Evolutionary conservation across 306 rosid genomes (phyloP).

Genomic region (Inga leiocalycina): DNA sequence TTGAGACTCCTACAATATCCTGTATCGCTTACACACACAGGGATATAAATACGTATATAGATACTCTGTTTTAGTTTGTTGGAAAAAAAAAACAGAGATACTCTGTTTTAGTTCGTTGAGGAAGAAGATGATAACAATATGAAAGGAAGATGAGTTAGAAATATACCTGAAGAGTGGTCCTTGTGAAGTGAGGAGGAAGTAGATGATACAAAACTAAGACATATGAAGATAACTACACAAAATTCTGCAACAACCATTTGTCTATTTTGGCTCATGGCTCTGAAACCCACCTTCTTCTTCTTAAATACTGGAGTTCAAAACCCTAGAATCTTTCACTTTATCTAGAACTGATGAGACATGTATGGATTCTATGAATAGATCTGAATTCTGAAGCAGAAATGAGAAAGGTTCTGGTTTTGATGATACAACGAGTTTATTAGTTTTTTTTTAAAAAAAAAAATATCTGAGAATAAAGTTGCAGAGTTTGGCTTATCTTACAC

Average conservation of each 20-base stretch:
- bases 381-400: neutral
- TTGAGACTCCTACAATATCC: neutral
- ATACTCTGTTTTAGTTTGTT: neutral
- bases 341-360: neutral
- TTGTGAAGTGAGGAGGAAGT: slow-evolving; percentile 26
- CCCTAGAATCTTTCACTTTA: neutral
- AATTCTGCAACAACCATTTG: slow-evolving; percentile 33
- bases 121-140: neutral
- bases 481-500: neutral
- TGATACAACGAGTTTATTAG: neutral
- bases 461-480: neutral
- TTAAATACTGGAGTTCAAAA: neutral
- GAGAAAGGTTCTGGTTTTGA: neutral
- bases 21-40: too few relatives aligned
- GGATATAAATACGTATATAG: too few relatives aligned
- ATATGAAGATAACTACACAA: slow-evolving; percentile 29
- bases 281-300: neutral
- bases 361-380: neutral
- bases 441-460: too few relatives aligned
- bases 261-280: neutral
- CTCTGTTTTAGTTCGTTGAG: neutral
- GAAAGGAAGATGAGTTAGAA: neutral
- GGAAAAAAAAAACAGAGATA: too few relatives aligned
- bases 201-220: slow-evolving; percentile 7
- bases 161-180: slow-evolving; percentile 39